Percentiles rank a stretch among this genome's conserved stretches.
phyloP scores from a whole-genome alignment of 2,329 filamentous ascomycete genomes.

The Cryphonectria parasitica region DNA sequence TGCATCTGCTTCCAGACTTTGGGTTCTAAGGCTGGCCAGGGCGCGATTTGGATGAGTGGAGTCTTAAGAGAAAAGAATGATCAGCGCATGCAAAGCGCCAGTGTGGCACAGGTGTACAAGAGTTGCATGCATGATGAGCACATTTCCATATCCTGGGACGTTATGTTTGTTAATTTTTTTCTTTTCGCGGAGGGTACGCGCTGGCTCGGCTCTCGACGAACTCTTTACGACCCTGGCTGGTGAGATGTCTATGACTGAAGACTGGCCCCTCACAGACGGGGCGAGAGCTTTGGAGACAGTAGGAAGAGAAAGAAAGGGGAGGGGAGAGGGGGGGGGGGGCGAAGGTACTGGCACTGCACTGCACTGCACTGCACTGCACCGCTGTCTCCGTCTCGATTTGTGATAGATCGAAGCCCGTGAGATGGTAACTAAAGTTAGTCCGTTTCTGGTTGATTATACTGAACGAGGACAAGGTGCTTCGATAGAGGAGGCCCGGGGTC shows the following conservation, averaged over 20 bases:
- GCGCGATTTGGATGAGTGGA: background rate
- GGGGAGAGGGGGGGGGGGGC: too few species aligned
- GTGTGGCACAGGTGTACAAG: background rate
- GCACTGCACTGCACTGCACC: too few species aligned
- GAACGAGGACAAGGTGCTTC: background rate
- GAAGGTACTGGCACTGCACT: background rate
- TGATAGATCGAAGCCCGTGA: background rate
- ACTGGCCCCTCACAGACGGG: background rate
- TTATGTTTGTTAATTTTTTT: background rate
- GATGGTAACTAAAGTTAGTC: conserved; percentile 1
- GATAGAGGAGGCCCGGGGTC: background rate
- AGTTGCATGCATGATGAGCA: background rate
- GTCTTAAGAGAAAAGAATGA: background rate
- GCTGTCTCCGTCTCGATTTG: background rate
- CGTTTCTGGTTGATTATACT: conserved; percentile 1
- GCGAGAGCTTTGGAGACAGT: background rate
- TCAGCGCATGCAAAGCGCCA: background rate
- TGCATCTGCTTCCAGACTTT: background rate
- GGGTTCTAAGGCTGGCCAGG: background rate
- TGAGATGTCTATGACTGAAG: background rate
- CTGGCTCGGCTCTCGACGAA: background rate
- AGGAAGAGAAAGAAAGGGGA: background rate
- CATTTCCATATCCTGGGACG: background rate
- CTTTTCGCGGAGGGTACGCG: background rate
- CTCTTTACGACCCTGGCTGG: background rate